Evolutionary conservation across 2,329 filamentous ascomycete species (phyloP).

Genomic region (Hawksworthiomyces lignivorus): DNA sequence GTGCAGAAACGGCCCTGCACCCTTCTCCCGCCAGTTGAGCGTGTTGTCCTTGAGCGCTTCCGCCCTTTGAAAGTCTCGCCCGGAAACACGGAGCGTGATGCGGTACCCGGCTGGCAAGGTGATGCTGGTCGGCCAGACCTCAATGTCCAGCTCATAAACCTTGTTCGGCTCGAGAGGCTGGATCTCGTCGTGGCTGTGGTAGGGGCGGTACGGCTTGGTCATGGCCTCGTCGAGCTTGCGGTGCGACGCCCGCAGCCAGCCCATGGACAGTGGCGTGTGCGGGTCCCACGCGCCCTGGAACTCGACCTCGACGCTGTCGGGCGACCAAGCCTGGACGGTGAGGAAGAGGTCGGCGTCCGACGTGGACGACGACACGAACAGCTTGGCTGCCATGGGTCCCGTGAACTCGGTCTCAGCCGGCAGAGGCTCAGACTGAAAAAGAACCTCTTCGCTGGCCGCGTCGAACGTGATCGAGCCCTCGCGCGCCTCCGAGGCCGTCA

Average conservation of each 20-base stretch:
- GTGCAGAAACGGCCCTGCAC: background rate
- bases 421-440: too few species aligned
- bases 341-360: background rate
- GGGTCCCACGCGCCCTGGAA: slow-evolving; percentile 1
- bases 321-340: background rate
- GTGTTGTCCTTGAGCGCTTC: background rate
- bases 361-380: background rate
- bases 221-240: background rate
- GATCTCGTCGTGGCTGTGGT: background rate
- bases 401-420: too few species aligned
- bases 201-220: background rate
- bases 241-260: background rate
- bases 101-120: too few species aligned
- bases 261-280: slow-evolving; percentile 2
- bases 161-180: slow-evolving; percentile 1
- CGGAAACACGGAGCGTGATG: too few species aligned
- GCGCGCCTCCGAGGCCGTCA: too few species aligned
- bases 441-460: too few species aligned
- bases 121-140: too few species aligned
- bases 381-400: background rate
- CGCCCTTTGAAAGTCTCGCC: background rate
- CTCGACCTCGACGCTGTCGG: background rate
- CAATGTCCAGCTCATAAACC: background rate
- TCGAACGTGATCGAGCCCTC: too few species aligned
- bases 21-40: slow-evolving; percentile 1